Base-by-base conservation (phyloP, 1,284 basidiomycete genomes). In the Leccinum variabile region DNA sequence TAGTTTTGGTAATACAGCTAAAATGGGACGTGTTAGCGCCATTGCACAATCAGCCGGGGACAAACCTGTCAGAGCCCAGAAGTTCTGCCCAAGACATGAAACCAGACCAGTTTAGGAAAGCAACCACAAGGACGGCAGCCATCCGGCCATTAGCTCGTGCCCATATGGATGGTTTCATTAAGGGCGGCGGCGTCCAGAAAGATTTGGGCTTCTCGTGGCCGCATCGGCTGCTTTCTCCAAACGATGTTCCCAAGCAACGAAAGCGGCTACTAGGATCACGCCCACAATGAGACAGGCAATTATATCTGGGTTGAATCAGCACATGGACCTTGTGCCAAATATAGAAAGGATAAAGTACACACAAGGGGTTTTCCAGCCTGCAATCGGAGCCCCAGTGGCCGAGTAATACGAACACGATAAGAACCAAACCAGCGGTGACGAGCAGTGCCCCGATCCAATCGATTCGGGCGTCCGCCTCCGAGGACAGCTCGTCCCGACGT, bases 381-480 rank as follows among this genome's bases (percentile, higher is more conserved):
- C 91, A 9, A 83, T 77, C 52, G 85, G 83, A 1, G 90, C 93
- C 70, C 28, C 28, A 28, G 28, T 93, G 86, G 54, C 88, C 87
- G 1, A 97, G 82, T 0, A 88, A 28, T 6, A 28, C 86, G 69
- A 95, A 96, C 14, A 91, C 83, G 65, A 97, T 81, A 2, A 96
- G 79, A 0, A 92, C 87, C 14, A 96, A 79, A 0, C 91, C 94
- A 0, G 81, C 73, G 0, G 92, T 94, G 54, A 93, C 82, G 32
- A 95, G 75, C 25, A 85, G 77, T 0, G 90, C 90, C 5, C 95
- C 94, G 25, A 92, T 70, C 91, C 92, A 95, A 71, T 97, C 94
- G 0, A 97, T 80, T 0, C 90, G 81, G 28, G 77, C 77, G 66
- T 92, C 88, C 0, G 37, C 52, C 61, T 84, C 83, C 4, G 71